Base-by-base conservation (phyloP, 805 yeast species). In the Yarrowia sp. region DNA sequence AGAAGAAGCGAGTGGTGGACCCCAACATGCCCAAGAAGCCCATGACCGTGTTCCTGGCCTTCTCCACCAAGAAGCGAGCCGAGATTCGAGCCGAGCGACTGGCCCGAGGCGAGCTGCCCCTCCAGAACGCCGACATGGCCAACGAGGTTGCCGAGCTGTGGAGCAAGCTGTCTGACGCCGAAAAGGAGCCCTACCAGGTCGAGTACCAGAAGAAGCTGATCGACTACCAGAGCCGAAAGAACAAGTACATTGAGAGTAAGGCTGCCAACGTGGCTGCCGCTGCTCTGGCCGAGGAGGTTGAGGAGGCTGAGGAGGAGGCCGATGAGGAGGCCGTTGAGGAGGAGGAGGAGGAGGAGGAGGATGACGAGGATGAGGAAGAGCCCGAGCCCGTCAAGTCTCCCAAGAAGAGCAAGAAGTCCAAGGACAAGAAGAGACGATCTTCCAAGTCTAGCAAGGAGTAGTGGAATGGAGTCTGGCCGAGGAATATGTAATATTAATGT, bases 21-120 rank as follows among this genome's bases (percentile, higher is more conserved):
- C 98, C 98, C 62, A 87, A 89, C 72, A 97, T 97, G 49, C 99
- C 99, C 66, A 91, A 90, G 81, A 92, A 92, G 72, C 98, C 99
- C 16, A 80, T 90, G 72, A 92, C 97, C 22, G 88, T 90, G 49
- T 92, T 86, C 79, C 89, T 93, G 75, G 82, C 86, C 44, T 93
- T 85, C 76, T 85, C 90, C 62, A 86, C 88, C 68, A 85, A 84
- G 69, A 83, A 85, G 68, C 86, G 97, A 72, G 88, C 87, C 67
- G 78, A 81, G 40, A 81, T 92, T 67, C 84, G 87, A 65, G 86
- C 83, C 63, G 92, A 89, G 67, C 83, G 96, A 72, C 81, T 78
- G 65, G 77, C 77, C 38, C 78, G 81, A 43, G 86, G 88, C 14
- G 79, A 81, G 70, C 83, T 88, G 16, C 84, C 90, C 11, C 80